These are phyloP conservation scores for Logfia minima DNA, from an alignment of 129 eudicot species.

Conservation along the genomic window DNA sequence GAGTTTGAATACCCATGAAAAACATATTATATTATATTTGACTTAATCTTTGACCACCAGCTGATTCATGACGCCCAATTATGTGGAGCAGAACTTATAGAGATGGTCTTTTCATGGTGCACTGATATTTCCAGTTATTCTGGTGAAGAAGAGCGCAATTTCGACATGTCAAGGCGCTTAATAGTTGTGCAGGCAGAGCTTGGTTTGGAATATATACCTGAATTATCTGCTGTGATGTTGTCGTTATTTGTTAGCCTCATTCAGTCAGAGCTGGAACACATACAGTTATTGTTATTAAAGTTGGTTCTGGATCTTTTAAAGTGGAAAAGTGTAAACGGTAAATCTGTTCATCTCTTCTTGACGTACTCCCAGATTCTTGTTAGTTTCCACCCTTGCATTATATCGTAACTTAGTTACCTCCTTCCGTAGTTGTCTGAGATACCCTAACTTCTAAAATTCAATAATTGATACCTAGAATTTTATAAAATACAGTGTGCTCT, in stretches of 20 bases:
- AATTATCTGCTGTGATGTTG: conserved; percentile 51
- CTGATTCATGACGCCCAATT: conserved; percentile 71
- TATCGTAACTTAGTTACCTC: conserved; percentile 4
- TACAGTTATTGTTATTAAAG: conserved; percentile 55
- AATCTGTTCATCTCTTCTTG: conserved; percentile 20
- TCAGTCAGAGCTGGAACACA: conserved; percentile 78
- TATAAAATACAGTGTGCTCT: conserved; percentile 6
- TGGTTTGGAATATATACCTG: conserved; percentile 62
- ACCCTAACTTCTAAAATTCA: background rate
- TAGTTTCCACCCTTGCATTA: conserved; percentile 8
- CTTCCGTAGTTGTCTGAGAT: background rate
- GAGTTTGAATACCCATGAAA: conserved; percentile 22
- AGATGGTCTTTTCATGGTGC: conserved; percentile 49
- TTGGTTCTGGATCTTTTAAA: conserved; percentile 54
- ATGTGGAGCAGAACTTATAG: conserved; percentile 62
- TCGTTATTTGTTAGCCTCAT: conserved; percentile 62
- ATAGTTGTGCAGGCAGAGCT: conserved; percentile 68
- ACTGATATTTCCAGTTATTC: conserved; percentile 37
- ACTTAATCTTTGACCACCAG: conserved; percentile 40
- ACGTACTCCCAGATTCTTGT: background rate
- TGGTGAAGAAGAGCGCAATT: conserved; percentile 52
- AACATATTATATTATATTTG: conserved; percentile 11
- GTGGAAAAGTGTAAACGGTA: conserved; percentile 85
- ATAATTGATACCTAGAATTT: background rate
- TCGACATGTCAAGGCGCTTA: conserved; percentile 55